Evolutionary conservation across 2,329 filamentous ascomycete species (phyloP), one percentile per base, ranked within the genome.

Genomic region (Bisporella sp.): DNA sequence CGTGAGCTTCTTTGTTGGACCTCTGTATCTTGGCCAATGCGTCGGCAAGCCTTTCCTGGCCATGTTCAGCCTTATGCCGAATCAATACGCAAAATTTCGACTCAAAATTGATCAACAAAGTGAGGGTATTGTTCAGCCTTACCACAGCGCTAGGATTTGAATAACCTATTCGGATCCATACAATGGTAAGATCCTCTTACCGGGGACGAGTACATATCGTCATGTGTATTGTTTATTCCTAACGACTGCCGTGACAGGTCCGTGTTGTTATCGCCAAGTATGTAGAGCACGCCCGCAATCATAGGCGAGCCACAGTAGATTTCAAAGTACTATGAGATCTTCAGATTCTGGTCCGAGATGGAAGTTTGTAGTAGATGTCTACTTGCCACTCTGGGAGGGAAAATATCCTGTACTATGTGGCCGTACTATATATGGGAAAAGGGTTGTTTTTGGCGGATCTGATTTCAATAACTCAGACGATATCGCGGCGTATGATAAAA

Each of bases 1-100:
- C 31, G 32, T 50, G n/a, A 48, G 46, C 45, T 52, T 52, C 49
- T 49, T 46, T 45, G 48, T 49, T 30, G 48, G 48, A 40, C 13
- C 9, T 21, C 21, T 47, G 13, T 35, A 41, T 28, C n/a, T 50
- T 11, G 48, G 48, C 12, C 7, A 32, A 31, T 32, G 43, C 9
- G 31, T 47, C 13, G 44, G 42, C 32, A 50, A 50, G 35, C 46
- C 45, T 3, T 39, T 46, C 31, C n/a, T 46, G n/a, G 37, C 45
- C 21, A 39, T 46, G 39, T 46, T 32, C 39, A 29, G 37, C 45
- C 33, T 46, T 4, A n/a, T 39, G 29, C 33, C 45, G 28, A 29
- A 46, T 31, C 21, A 28, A 28, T 37, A 46, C 45, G 31, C 31
- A 31, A 39, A 39, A 21, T n/a, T 46, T 29, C 7, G 45, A 35